Percentiles rank a stretch among this genome's conserved stretches.
Conservation (phyloP, 2,329 filamentous ascomycete genomes). For the Sporothrix euskadiensis region DNA sequence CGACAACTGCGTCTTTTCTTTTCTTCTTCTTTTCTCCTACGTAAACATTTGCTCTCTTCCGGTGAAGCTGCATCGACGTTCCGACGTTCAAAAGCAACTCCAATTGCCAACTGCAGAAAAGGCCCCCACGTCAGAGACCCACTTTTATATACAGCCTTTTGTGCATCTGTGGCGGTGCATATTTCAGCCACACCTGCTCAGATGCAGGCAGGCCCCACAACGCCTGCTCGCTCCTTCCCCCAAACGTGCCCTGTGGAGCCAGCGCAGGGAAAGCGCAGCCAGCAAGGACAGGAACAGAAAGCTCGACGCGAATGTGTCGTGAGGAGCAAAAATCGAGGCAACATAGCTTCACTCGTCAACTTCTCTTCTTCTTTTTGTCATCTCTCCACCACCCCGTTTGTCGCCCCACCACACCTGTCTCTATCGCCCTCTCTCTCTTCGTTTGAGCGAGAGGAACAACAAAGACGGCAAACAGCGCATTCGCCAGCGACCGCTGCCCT, state of each 20-base stretch:
- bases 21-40: neutral
- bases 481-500: neutral
- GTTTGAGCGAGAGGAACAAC: neutral
- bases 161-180: constrained; percentile 5
- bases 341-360: constrained; percentile 25
- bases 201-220: neutral
- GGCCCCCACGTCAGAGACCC: neutral
- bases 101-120: neutral
- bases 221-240: neutral
- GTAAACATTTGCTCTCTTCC: neutral
- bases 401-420: neutral
- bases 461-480: neutral
- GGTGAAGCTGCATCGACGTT: neutral
- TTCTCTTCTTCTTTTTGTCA: constrained; percentile 1
- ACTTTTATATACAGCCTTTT: constrained; percentile 13
- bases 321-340: constrained; percentile 21
- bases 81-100: neutral
- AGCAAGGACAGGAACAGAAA: constrained; percentile 13
- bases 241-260: constrained; percentile 21
- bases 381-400: constrained; percentile 6
- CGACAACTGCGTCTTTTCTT: neutral
- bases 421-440: neutral
- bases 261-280: neutral
- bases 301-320: constrained; percentile 27
- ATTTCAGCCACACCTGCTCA: neutral